Conservation (phyloP, 1,139 yeast species). For the Saccharomycopsis phalli region DNA sequence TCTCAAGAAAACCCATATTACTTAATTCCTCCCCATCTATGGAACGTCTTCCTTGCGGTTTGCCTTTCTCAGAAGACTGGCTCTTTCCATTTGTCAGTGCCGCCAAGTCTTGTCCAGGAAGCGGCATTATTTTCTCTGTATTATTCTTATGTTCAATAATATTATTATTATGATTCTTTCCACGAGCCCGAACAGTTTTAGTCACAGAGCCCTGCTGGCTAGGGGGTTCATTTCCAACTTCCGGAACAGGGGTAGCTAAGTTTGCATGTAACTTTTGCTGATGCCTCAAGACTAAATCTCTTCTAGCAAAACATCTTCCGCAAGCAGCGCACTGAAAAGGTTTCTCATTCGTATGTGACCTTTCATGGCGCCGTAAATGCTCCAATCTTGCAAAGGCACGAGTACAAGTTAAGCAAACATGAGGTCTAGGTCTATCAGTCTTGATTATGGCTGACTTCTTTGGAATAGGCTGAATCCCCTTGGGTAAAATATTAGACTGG, state of each 20-base stretch:
- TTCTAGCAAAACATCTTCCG: conserved; percentile 87
- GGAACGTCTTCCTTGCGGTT: too few relatives aligned
- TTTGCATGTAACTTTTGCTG: conserved; percentile 87
- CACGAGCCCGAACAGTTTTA: conserved; percentile 12
- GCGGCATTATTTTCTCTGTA: conserved; percentile 20
- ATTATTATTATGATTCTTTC: conserved; percentile 20
- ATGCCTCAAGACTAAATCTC: conserved; percentile 86
- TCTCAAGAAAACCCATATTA: too few relatives aligned
- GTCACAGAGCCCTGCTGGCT: conserved; percentile 6
- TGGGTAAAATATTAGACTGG: too few relatives aligned
- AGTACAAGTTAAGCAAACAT: conserved; percentile 83
- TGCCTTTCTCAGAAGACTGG: too few relatives aligned
- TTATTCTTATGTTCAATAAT: conserved; percentile 20
- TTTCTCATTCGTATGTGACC: conserved; percentile 94
- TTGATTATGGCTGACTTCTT: conserved; percentile 76
- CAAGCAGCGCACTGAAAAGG: conserved; percentile 97
- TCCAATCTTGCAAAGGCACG: conserved; percentile 93
- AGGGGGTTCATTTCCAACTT: conserved; percentile 26
- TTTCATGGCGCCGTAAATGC: conserved; percentile 86
- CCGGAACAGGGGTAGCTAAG: conserved; percentile 30
- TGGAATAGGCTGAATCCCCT: conserved; percentile 63
- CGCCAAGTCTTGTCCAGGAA: conserved; percentile 15
- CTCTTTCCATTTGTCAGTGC: too few relatives aligned
- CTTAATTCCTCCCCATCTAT: too few relatives aligned
- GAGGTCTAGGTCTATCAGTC: conserved; percentile 87